Evolutionary conservation across 345 rosid genomes (phyloP).

Genomic region (Salix exigua): DNA sequence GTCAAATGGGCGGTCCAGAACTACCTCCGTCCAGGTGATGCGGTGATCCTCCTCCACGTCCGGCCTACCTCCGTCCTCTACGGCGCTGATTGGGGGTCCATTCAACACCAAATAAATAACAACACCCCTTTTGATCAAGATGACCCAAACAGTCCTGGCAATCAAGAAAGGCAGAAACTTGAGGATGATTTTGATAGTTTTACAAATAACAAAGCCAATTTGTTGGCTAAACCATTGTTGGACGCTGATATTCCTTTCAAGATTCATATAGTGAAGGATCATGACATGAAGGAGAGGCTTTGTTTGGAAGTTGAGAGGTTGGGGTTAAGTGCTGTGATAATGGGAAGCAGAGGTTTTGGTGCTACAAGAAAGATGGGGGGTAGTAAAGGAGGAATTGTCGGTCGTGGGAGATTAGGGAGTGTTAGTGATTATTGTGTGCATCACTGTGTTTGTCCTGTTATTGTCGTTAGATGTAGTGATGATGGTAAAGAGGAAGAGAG

Average conservation of each 20-base stretch:
- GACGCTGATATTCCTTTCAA: constrained; percentile 26
- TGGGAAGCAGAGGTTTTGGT: constrained; percentile 36
- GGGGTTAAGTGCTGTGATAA: constrained; percentile 29
- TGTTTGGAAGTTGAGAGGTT: constrained; percentile 33
- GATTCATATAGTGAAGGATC: constrained; percentile 33
- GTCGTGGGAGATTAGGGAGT: constrained; percentile 17
- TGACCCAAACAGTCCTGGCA: constrained; percentile 2
- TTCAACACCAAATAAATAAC: constrained; percentile 23
- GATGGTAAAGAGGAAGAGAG: background rate
- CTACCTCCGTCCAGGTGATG: constrained; percentile 48
- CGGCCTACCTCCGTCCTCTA: constrained; percentile 61
- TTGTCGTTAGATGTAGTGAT: constrained; percentile 19
- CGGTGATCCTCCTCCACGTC: constrained; percentile 51
- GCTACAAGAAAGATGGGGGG: constrained; percentile 16
- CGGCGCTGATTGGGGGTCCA: constrained; percentile 96
- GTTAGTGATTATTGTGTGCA: constrained; percentile 32
- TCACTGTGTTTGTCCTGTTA: constrained; percentile 29
- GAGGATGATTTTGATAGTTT: constrained; percentile 78
- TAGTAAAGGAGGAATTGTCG: background rate
- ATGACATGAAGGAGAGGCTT: constrained; percentile 33
- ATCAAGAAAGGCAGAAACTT: constrained; percentile 29
- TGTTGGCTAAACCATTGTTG: constrained; percentile 24
- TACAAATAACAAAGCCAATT: constrained; percentile 20
- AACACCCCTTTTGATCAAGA: constrained; percentile 3
- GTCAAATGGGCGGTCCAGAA: constrained; percentile 28